Evolutionary conservation across 768 basidiomycete species (phyloP).

Genomic region (Strobilomyces echinocephalus): DNA sequence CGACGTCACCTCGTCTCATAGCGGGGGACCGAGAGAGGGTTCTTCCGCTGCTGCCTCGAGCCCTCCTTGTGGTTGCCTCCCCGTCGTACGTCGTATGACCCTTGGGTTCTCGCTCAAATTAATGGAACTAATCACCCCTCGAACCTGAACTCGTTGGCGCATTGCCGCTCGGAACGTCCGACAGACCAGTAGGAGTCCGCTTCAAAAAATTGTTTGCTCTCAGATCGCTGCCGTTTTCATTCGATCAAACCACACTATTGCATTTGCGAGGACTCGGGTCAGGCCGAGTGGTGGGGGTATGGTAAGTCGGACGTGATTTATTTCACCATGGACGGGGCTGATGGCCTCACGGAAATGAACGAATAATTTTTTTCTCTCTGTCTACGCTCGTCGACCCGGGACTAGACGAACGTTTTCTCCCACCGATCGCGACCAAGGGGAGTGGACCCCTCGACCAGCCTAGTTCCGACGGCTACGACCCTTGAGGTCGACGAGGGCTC

Average conservation of each 20-base stretch:
- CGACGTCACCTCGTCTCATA: slow-evolving; percentile 12
- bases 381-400: neutral
- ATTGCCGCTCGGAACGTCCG: slow-evolving; percentile 13
- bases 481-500: neutral
- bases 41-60: slow-evolving; percentile 24
- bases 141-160: neutral
- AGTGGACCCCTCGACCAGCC: slow-evolving; percentile 1
- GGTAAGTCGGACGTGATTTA: slow-evolving; percentile 13
- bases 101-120: slow-evolving; percentile 14
- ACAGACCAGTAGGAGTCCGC: neutral
- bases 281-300: slow-evolving; percentile 7
- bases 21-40: neutral
- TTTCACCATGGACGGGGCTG: slow-evolving; percentile 18
- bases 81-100: neutral
- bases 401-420: neutral
- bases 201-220: slow-evolving; percentile 13
- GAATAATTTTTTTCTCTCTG: slow-evolving; percentile 23
- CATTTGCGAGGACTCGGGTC: neutral
- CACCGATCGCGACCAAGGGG: slow-evolving; percentile 12
- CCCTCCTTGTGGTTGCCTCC: slow-evolving; percentile 20
- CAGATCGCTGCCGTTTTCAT: slow-evolving; percentile 14
- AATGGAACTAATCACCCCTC: slow-evolving; percentile 17
- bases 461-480: neutral
- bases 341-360: slow-evolving; percentile 28
- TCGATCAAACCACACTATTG: slow-evolving; percentile 6